phyloP scores from a whole-genome alignment of 1,139 yeast genomes.

The Meyerozyma smithsonii region DNA sequence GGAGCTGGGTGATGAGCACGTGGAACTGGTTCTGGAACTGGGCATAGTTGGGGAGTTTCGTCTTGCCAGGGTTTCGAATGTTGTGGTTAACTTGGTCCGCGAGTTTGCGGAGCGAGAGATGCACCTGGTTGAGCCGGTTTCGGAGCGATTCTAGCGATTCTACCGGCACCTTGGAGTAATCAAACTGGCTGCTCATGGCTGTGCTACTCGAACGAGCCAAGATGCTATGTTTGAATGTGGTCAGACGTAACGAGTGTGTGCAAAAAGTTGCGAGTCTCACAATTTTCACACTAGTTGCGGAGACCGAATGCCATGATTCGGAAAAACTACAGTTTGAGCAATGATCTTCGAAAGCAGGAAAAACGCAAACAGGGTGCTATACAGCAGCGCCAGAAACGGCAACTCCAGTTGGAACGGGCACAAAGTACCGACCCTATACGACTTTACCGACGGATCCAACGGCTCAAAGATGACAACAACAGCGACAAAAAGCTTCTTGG shows the following conservation, averaged over 20 bases:
- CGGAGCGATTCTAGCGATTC: slow-evolving; percentile 42
- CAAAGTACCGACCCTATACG: slow-evolving; percentile 29
- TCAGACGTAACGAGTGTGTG: slow-evolving; percentile 1
- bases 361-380: slow-evolving; percentile 31
- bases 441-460: slow-evolving; percentile 25
- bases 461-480: slow-evolving; percentile 19
- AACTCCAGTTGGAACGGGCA: slow-evolving; percentile 24
- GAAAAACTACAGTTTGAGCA: slow-evolving; percentile 40
- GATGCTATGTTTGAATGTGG: no score
- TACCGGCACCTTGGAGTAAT: slow-evolving; percentile 27
- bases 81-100: slow-evolving; percentile 41
- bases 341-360: slow-evolving; percentile 37
- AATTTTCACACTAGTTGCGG: no score
- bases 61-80: slow-evolving; percentile 34
- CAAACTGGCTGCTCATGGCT: slow-evolving; percentile 9
- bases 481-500: slow-evolving; percentile 21
- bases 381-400: slow-evolving; percentile 37
- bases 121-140: slow-evolving; percentile 41
- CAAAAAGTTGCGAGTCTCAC: no score
- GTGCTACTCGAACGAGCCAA: slow-evolving; percentile 2
- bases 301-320: slow-evolving; percentile 38
- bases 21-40: slow-evolving; percentile 57
- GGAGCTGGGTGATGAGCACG: slow-evolving; percentile 75
- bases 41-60: slow-evolving; percentile 37
- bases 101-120: slow-evolving; percentile 38